These are phyloP conservation scores for Sporisorium reilianum DNA, from an alignment of 1,284 basidiomycete genomes.

Conservation along the genomic window DNA sequence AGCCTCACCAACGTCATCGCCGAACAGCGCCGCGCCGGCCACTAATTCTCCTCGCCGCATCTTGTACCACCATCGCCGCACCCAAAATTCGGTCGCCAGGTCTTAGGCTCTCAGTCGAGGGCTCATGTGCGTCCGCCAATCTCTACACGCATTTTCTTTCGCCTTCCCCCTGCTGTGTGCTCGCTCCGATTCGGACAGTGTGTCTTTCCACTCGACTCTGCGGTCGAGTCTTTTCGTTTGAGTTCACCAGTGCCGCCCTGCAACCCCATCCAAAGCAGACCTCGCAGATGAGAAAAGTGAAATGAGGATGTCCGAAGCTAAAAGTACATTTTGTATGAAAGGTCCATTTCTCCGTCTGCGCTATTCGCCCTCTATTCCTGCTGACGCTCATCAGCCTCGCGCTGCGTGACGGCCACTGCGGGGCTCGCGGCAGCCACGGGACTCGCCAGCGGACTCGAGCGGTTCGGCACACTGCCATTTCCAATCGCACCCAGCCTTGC, in stretches of 20 bases:
- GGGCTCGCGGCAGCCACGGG: conserved; percentile 11
- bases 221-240: no score
- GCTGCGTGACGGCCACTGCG: neutral
- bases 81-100: neutral
- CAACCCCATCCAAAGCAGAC: no score
- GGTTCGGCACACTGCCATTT: conserved; percentile 11
- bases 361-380: neutral
- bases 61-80: conserved; percentile 20
- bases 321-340: conserved; percentile 18
- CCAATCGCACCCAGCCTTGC: conserved; percentile 32
- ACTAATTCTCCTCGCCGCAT: conserved; percentile 42
- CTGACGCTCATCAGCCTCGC: neutral
- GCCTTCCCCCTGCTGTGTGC: no score
- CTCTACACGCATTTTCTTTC: no score
- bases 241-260: no score
- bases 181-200: no score
- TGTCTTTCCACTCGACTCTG: no score
- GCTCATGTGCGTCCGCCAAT: no score
- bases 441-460: conserved; percentile 18
- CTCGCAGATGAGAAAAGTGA: neutral
- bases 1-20: conserved; percentile 65
- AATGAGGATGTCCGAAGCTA: neutral
- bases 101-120: no score
- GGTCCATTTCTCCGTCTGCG: conserved; percentile 1
- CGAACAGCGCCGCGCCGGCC: conserved; percentile 67